Base-by-base conservation (phyloP, 2,329 filamentous ascomycete species). In the Penicillium fuscoglaucum region DNA sequence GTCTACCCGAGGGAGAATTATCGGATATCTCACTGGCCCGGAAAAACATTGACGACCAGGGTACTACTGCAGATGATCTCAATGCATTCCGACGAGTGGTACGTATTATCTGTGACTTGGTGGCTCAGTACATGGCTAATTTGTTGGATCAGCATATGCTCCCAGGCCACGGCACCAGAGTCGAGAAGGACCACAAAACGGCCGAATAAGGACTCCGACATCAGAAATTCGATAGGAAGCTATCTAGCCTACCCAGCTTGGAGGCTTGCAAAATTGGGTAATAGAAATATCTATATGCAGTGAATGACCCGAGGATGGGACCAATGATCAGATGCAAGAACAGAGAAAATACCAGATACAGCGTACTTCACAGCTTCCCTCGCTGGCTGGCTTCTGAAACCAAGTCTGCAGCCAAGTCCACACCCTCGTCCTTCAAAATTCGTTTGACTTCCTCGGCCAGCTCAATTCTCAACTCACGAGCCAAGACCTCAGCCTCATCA, bases 41-140 rank as follows among this genome's bases (percentile, higher is more conserved):
- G 82, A 66, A 60, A 51, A 72, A 67, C 46, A 62, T 59, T 28
- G 70, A 74, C 37, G 61, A 66, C 5, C 63, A 66, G 29, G 83
- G 82, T 2, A 74, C 76, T 10, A 83, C 75, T 24, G 88, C 88
- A 1, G 82, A 89, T 74, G 86, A 90, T 40, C 70, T 90, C 61
- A 91, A 91, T 67, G 78, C 79, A 7, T 91, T 91, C 68, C 79
- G 88, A 57, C 83, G 83, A 70, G 85, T 72, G 67, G 76, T 77
- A 65, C 37, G 59, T 58, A 39, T 29, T 24, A 28, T 24, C 2
- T n/a, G 13, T 26, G 1, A 15, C 10, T 21, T 21, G 4, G 24
- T 19, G 3, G 13, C 15, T n/a, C 40, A 35, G 15, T 33, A 29
- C 12, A 15, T 15, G 28, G 9, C 55, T 58, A 54, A 58, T 13